Percentiles rank a stretch among this genome's conserved stretches.
Evolutionary conservation across 2,329 filamentous ascomycete species (phyloP).

Genomic region (Sclerotinia subarctica): DNA sequence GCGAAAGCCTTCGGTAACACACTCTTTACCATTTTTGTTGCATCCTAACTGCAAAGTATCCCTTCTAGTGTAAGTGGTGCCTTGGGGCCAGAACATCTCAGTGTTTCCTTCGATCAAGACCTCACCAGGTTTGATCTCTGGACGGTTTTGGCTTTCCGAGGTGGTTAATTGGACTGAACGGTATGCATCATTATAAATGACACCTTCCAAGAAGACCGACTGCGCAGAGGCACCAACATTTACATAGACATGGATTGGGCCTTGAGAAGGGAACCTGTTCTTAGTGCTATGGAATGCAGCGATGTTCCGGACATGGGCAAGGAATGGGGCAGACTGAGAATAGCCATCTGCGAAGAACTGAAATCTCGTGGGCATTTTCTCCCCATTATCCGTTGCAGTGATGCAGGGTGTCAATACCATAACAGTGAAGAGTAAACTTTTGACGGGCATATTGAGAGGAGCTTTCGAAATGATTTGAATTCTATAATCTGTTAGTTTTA

Average conservation of each 20-base stretch:
- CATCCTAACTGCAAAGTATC: not conserved
- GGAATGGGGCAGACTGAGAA: not conserved
- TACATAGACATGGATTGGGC: not conserved
- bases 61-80: not conserved
- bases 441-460: no score
- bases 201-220: not conserved
- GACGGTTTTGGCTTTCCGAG: not conserved
- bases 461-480: no score
- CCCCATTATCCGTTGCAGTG: not conserved
- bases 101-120: not conserved
- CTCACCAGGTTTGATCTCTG: not conserved
- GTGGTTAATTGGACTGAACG: not conserved
- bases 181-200: not conserved
- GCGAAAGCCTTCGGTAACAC: not conserved
- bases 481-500: no score
- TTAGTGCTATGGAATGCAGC: not conserved
- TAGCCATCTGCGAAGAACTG: not conserved
- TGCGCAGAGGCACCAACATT: not conserved
- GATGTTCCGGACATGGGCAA: not conserved
- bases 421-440: no score
- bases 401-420: fast-evolving
- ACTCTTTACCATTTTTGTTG: not conserved
- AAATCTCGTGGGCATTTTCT: not conserved
- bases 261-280: not conserved
- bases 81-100: not conserved